Evolutionary conservation across 1,284 basidiomycete genomes (phyloP), one percentile per base, ranked within the genome.

Genomic region (Melampsora americana): DNA sequence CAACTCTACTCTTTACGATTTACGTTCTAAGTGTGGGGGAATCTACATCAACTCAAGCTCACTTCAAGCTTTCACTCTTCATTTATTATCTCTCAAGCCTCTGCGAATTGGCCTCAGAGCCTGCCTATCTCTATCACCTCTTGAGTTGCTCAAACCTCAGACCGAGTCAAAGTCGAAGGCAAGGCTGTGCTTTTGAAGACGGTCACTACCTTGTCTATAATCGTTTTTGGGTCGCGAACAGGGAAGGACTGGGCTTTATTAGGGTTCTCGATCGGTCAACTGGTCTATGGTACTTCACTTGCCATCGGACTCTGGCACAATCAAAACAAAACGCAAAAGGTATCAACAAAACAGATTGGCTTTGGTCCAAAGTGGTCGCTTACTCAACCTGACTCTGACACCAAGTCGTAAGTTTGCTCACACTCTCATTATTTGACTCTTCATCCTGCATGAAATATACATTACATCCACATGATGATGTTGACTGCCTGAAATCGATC

Each of bases 231-330:
- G 5, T 62, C 53, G n/a, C 44, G 30, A 12, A 14, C 12, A 42
- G 39, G 59, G 20, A 28, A 23, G 35, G 65, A 67, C 35, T 68
- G 71, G 71, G 89, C 90, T 5, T 84, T 96, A 56, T 79, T 92
- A 9, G 92, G 91, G 0, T 96, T 96, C 80, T 92, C 91, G 0
- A 76, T 88, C 0, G 92, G 93, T 0, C 92, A 96, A 81, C 81
- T 90, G 1, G 85, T 86, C 1, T 95, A 94, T 79, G 86, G 88
- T n/a, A 76, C 84, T 9, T 80, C 83, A 53, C 80, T 86, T 3
- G 82, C 83, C 0, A 80, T 68, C 5, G 79, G 83, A 59, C 86
- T 83, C 18, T 79, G 67, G 75, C 81, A 16, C 28, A 42, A 42
- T 46, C 72, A 65, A 46, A 50, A 48, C 14, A 16, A 30, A 35